Percentiles rank a stretch among this genome's conserved stretches.
Conservation (phyloP, 306 rosid species). For the Prunus davidiana region DNA sequence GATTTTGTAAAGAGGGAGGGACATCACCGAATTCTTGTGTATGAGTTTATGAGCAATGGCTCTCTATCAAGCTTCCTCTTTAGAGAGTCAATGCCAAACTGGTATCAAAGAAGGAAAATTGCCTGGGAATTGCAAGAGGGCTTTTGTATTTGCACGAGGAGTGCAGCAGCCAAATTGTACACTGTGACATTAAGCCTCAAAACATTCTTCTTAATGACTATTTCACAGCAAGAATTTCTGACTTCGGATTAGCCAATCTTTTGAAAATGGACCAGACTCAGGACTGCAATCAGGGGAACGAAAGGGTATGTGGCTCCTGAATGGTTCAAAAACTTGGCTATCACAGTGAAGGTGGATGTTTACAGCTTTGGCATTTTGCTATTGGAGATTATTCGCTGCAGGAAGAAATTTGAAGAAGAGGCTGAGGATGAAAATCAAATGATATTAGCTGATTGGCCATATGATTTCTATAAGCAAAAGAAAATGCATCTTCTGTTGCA, state of each 20-base stretch:
- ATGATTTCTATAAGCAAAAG: constrained; percentile 19
- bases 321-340: not conserved
- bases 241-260: constrained; percentile 31
- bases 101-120: constrained; percentile 12
- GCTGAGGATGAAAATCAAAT: constrained; percentile 2
- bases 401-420: not conserved
- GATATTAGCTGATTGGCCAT: constrained; percentile 34
- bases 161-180: too few species aligned
- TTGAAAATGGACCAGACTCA: constrained; percentile 11
- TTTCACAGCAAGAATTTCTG: not conserved
- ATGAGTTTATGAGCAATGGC: constrained; percentile 15
- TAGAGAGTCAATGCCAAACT: too few species aligned
- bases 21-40: not conserved
- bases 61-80: constrained; percentile 16
- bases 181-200: too few species aligned
- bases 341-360: constrained; percentile 26
- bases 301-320: too few species aligned
- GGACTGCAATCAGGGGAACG: too few species aligned
- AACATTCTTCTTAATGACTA: constrained; percentile 13
- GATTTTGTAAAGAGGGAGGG: constrained; percentile 12
- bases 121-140: constrained; percentile 31
- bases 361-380: constrained; percentile 33
- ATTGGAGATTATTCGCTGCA: constrained; percentile 12
- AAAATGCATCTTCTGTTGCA: not conserved
- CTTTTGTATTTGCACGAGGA: not conserved